These are phyloP conservation scores for Colletotrichum gigasporum DNA, from an alignment of 2,329 filamentous ascomycete genomes.

Conservation along the genomic window DNA sequence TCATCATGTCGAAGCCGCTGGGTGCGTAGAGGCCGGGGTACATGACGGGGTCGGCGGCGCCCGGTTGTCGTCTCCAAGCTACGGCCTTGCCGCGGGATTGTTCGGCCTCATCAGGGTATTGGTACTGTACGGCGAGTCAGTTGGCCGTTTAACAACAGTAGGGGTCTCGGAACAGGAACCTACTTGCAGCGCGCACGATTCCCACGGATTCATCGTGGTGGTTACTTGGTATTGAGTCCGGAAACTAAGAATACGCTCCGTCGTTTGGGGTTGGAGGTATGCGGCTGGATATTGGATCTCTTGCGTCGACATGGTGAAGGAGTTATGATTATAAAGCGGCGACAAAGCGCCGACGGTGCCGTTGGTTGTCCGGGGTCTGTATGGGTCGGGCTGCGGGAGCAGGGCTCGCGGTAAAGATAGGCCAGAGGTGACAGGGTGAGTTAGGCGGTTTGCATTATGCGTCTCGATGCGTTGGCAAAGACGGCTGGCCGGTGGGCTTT, in stretches of 20 bases:
- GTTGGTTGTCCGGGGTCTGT: background rate
- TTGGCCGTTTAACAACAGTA: background rate
- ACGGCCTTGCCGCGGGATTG: slow-evolving; percentile 30
- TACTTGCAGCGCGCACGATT: slow-evolving; percentile 46
- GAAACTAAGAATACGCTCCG: slow-evolving; percentile 21
- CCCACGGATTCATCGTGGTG: slow-evolving; percentile 45
- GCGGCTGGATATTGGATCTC: slow-evolving; percentile 6
- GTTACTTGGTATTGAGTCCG: slow-evolving; percentile 14
- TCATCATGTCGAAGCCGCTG: slow-evolving; percentile 65
- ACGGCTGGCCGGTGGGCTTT: background rate
- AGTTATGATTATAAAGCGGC: slow-evolving; percentile 17
- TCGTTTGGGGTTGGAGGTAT: slow-evolving; percentile 10
- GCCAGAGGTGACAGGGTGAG: background rate
- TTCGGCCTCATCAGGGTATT: slow-evolving; percentile 35
- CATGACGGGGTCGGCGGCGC: slow-evolving; percentile 56
- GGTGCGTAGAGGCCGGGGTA: slow-evolving; percentile 65
- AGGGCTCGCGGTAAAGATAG: background rate
- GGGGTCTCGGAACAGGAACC: background rate
- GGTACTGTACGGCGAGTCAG: slow-evolving; percentile 32
- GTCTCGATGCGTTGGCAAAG: slow-evolving; percentile 1
- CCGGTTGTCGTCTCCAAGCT: slow-evolving; percentile 14
- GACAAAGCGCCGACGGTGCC: background rate
- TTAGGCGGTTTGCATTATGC: slow-evolving; percentile 27
- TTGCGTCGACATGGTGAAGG: slow-evolving; percentile 13
- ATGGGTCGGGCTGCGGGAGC: background rate